Evolutionary conservation across 441 rosid species (phyloP).

Genomic region (Sinapis alba): DNA sequence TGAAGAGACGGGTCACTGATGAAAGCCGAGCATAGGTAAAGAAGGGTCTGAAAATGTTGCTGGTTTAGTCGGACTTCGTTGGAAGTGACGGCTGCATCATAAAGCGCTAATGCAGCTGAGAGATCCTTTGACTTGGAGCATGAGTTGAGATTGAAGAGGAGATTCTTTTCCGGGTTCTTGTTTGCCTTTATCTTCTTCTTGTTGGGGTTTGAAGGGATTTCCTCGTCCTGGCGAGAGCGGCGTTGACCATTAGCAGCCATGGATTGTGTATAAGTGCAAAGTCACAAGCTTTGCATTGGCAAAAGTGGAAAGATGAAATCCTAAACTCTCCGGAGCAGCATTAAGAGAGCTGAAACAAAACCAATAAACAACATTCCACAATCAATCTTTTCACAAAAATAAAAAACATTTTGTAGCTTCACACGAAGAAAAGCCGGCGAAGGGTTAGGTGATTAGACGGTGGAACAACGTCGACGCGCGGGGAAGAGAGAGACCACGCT

Average conservation of each 20-base stretch:
- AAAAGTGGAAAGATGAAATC: conserved; percentile 10
- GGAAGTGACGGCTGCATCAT: conserved; percentile 43
- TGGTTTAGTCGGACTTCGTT: conserved; percentile 47
- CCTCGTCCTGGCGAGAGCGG: conserved; percentile 18
- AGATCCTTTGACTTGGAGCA: conserved; percentile 64
- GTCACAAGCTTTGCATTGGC: conserved; percentile 28
- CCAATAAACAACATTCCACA: background rate
- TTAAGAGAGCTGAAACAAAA: background rate
- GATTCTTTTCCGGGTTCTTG: conserved; percentile 49
- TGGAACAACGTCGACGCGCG: conserved; percentile 23
- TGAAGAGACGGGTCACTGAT: conserved; percentile 48
- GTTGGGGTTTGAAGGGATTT: conserved; percentile 37
- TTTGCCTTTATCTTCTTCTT: conserved; percentile 49
- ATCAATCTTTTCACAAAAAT: background rate
- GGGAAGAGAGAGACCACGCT: conserved; percentile 25
- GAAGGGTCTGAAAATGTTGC: conserved; percentile 63
- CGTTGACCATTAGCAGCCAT: conserved; percentile 31
- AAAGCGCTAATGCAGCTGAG: conserved; percentile 58
- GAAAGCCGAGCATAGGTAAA: conserved; percentile 63
- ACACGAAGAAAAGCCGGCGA: too few relatives aligned
- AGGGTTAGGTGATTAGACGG: background rate
- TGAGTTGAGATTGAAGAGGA: conserved; percentile 53
- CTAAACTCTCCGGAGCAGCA: conserved; percentile 11
- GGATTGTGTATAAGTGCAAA: background rate
- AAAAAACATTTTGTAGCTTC: background rate